These are phyloP conservation scores for Hibiscus syriacus DNA, from an alignment of 345 rosid species.

Conservation along the genomic window DNA sequence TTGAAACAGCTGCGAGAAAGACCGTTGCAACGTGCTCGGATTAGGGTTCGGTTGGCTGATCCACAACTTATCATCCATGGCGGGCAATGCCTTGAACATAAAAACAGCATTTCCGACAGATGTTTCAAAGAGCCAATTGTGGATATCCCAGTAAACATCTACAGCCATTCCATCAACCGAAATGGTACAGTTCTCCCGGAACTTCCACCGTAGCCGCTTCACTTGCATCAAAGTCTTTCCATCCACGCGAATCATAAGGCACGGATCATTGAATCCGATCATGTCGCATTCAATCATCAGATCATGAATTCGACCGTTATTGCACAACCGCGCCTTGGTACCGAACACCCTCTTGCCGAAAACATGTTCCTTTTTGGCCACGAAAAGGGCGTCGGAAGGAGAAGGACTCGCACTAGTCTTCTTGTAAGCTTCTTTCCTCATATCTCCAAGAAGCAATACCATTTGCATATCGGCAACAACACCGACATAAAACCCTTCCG, in stretches of 20 bases:
- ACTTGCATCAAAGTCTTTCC: constrained; percentile 74
- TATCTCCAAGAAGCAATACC: constrained; percentile 78
- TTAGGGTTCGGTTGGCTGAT: constrained; percentile 45
- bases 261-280: constrained; percentile 40
- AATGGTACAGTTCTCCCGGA: constrained; percentile 73
- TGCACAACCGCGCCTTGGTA: constrained; percentile 65
- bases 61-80: constrained; percentile 72
- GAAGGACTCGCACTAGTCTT: constrained; percentile 41
- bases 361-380: constrained; percentile 78
- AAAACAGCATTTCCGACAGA: constrained; percentile 77
- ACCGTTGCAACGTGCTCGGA: constrained; percentile 39
- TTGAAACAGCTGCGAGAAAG: constrained; percentile 54
- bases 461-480: constrained; percentile 66
- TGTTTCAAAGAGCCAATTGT: constrained; percentile 77
- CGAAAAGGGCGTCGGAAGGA: constrained; percentile 40
- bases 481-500: constrained; percentile 70
- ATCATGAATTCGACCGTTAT: constrained; percentile 55
- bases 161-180: constrained; percentile 66
- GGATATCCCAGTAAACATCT: constrained; percentile 91
- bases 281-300: constrained; percentile 70
- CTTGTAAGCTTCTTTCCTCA: constrained; percentile 83
- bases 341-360: constrained; percentile 63
- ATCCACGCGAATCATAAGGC: constrained; percentile 61
- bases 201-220: constrained; percentile 77
- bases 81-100: constrained; percentile 80